Percentiles rank a stretch among this genome's conserved stretches.
These are phyloP conservation scores for Collybiopsis confluens DNA, from an alignment of 768 basidiomycete genomes.

Conservation along the genomic window DNA sequence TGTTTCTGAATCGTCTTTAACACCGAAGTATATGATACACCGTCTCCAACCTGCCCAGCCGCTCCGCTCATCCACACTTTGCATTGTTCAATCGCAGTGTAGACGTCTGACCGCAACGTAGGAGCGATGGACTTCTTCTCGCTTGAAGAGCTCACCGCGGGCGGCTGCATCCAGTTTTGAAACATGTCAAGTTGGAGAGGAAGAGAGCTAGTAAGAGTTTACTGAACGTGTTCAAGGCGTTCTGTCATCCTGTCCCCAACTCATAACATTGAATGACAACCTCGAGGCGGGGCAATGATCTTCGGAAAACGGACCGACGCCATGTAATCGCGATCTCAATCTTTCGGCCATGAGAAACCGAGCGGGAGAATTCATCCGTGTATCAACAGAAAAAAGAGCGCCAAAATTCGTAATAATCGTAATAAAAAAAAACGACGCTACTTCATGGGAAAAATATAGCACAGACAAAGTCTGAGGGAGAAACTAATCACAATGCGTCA, in stretches of 20 bases:
- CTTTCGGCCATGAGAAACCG: background rate
- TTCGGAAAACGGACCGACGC: constrained; percentile 1
- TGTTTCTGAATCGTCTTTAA: constrained; percentile 44
- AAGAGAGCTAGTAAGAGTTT: background rate
- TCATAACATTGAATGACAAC: constrained; percentile 35
- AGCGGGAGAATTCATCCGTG: background rate
- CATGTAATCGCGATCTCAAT: background rate
- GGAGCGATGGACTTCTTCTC: constrained; percentile 20
- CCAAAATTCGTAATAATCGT: no score
- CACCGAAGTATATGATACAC: constrained; percentile 43
- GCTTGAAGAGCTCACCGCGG: background rate
- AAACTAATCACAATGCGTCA: background rate
- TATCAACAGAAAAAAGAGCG: no score
- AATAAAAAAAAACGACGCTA: no score
- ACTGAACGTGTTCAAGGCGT: constrained; percentile 1
- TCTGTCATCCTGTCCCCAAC: constrained; percentile 12
- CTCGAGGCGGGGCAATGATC: constrained; percentile 27
- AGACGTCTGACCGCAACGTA: constrained; percentile 47
- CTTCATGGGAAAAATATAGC: no score
- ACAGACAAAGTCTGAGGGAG: no score
- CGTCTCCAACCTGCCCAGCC: constrained; percentile 48
- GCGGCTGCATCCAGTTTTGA: background rate
- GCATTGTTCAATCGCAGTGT: constrained; percentile 40
- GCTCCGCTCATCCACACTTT: constrained; percentile 40
- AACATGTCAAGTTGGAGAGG: constrained; percentile 5